Base-by-base conservation (phyloP, 202 grass and related monocot species). In the Saccharum hybrid region DNA sequence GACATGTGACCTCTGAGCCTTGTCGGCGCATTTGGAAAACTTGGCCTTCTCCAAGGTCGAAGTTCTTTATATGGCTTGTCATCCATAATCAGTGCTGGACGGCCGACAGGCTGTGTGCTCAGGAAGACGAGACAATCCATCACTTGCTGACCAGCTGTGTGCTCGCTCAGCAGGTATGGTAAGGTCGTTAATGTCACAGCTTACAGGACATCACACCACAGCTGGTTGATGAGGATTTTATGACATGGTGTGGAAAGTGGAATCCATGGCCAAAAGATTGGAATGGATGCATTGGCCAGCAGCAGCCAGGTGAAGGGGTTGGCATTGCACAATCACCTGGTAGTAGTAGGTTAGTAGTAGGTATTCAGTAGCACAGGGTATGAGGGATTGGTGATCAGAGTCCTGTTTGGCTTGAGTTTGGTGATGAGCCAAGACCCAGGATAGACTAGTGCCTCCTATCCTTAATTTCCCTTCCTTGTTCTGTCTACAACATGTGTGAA, bases 311-410 rank as follows among this genome's bases (percentile, higher is more conserved):
- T 19, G 18, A 2, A 52, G 49, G 16, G 49, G 15, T 7, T 18
- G 49, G 49, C 49, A 52, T 52, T 18, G 49, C 49, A 52, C 16
- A 52, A 52, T 52, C 56, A 61, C 56, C 14, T 42, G 15, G 26
- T 30, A 65, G 75, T 31, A 64, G 40, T 18, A 2, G 18, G 21
- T 14, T 33, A 65, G 75, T 33, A 64, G 40, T 19, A 5, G 18
- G 21, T 14, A 78, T 26, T 16, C 61, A 78, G 41, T 34, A 63
- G 21, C 38, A 78, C 76, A 78, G 7, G 41, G 41, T 64, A 33
- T 3, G 41, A 34, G 5, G 10, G 23, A 46, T 14, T 19, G 41
- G 19, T 48, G 8, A 72, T 48, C 14, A 21, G 28, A 66, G 10
- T 10, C 19, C 16, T 65, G 26, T 14, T 48, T 4, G 75, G 61